These are phyloP conservation scores for Euphrasia confusa DNA, from an alignment of 257 asterid genomes.

Conservation along the genomic window DNA sequence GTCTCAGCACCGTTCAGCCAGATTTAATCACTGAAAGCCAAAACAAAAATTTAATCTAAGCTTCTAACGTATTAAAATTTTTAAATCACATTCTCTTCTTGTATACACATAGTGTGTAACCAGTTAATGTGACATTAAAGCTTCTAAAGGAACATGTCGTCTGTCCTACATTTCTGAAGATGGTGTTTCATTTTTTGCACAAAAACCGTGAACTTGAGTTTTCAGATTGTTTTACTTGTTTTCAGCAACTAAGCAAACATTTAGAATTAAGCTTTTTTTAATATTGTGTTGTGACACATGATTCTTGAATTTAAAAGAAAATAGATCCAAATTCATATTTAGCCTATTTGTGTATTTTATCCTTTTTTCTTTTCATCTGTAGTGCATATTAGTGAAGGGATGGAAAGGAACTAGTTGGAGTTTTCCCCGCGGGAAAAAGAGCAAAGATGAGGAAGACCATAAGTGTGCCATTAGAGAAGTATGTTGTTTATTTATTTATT, in stretches of 20 bases:
- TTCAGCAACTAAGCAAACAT: background rate
- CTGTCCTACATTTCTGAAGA: background rate
- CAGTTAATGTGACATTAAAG: constrained; percentile 14
- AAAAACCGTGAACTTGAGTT: background rate
- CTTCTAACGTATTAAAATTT: background rate
- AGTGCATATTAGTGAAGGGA: constrained; percentile 83
- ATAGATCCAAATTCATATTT: background rate
- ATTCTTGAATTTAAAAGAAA: background rate
- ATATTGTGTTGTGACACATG: background rate
- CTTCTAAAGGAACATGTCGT: background rate
- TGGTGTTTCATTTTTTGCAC: background rate
- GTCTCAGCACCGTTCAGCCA: constrained; percentile 4
- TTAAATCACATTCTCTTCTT: background rate
- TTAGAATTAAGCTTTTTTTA: background rate
- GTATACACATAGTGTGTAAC: background rate
- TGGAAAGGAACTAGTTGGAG: constrained; percentile 95
- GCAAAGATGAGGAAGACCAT: constrained; percentile 81
- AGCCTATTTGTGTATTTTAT: background rate
- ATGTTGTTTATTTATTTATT: too few species aligned
- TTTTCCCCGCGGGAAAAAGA: constrained; percentile 88
- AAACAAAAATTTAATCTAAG: background rate
- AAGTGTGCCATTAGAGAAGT: constrained; percentile 83
- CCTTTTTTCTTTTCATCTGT: constrained; percentile 20
- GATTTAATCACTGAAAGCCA: constrained; percentile 1
- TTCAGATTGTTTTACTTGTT: background rate